These are phyloP conservation scores for Diplodia corticola DNA, from an alignment of 2,329 filamentous ascomycete species.

Conservation along the genomic window DNA sequence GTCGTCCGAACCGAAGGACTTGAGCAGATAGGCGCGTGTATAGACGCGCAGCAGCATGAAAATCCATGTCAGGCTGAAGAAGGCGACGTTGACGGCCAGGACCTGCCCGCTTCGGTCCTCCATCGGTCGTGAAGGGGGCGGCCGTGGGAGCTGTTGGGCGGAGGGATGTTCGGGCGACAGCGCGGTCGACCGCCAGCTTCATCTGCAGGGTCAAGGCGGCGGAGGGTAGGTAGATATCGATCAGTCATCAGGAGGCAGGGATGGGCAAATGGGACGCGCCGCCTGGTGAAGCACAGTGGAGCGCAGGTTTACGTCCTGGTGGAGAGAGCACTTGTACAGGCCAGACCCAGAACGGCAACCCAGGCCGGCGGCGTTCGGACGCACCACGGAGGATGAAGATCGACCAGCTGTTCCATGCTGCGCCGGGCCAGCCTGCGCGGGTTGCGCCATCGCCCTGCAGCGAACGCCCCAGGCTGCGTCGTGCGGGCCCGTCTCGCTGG, in stretches of 20 bases:
- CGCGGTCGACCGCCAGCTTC: neutral
- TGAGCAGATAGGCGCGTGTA: conserved; percentile 39
- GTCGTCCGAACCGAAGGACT: conserved; percentile 45
- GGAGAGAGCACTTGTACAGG: neutral
- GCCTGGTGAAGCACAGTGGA: conserved; percentile 10
- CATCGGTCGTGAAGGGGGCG: conserved; percentile 13
- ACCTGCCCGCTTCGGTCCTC: conserved; percentile 30
- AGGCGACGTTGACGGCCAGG: conserved; percentile 36
- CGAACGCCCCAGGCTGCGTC: neutral
- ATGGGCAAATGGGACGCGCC: neutral
- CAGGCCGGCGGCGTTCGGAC: conserved; percentile 4
- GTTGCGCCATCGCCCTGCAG: neutral
- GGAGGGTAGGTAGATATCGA: conserved; percentile 2
- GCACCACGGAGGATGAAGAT: conserved; percentile 6
- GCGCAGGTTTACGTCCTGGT: neutral
- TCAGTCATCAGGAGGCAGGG: conserved; percentile 14
- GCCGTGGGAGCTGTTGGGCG: neutral
- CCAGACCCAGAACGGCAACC: conserved; percentile 9
- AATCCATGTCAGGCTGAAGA: conserved; percentile 42
- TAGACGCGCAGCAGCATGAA: conserved; percentile 41
- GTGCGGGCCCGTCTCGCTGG: neutral
- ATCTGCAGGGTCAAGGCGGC: neutral
- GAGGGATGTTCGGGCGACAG: neutral
- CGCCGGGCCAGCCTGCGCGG: neutral
- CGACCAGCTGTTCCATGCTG: neutral